Evolutionary conservation across 768 basidiomycete genomes (phyloP), one percentile per base, ranked within the genome.

Genomic region (Trametopsis cervina): DNA sequence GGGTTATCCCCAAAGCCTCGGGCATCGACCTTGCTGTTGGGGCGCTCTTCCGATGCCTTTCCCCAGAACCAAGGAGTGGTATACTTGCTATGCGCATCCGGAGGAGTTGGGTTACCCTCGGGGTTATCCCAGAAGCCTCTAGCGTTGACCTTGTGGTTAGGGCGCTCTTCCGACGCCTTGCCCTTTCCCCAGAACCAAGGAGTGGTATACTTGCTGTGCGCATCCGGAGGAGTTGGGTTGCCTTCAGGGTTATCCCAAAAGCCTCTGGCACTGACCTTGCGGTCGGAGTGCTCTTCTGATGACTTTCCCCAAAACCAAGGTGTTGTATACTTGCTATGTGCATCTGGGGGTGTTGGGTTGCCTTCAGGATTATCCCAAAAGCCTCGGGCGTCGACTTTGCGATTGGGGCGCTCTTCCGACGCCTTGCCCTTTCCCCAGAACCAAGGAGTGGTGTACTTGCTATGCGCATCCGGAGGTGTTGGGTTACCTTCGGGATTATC

Each of bases 201-300:
- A 13, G 78, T 73, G 20, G 71, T 66, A 52, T 76, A 66, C 38
- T 73, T 67, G 50, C 73, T 59, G 29, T 77, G 69, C 47, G 63
- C 69, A 9, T 70, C 44, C 20, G 77, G 76, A 17, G 72, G 75
- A 23, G 72, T 74, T 7, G 83, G 80, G 54, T 78, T 80, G 7
- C 81, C 78, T 9, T 62, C 69, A 11, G 81, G 78, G 56, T 80
- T 74, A 25, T 85, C 60, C 82, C 83, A 80, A 27, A 83, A 68
- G 4, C 65, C 67, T 21, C 48, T 44, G 26, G 62, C 60, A 12
- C 66, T 47, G 4, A 54, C 53, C 33, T 67, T 11, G n/a, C n/a
- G 42, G 35, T 29, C 21, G n/a, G 49, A 44, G 13, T 12, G 37
- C 27, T 47, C n/a, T n/a, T n/a, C n/a, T n/a, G n/a, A n/a, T n/a